phyloP scores from a whole-genome alignment of 352 stramenopile genomes.

The Pythium aphanidermatum region DNA sequence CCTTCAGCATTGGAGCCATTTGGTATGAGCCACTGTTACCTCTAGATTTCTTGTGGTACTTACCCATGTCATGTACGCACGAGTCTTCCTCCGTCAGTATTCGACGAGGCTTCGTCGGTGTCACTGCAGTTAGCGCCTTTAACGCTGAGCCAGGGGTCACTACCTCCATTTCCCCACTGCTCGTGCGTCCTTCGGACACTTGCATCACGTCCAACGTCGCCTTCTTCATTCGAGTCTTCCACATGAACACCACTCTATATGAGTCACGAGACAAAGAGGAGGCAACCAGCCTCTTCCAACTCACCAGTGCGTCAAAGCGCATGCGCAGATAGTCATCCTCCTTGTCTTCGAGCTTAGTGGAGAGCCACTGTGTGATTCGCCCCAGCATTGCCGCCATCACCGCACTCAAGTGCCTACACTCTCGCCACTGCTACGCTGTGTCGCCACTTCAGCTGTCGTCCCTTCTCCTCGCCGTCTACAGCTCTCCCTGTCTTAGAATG shows the following conservation, averaged over 20 bases:
- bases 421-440: background rate
- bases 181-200: constrained; percentile 21
- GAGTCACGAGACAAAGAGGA: background rate
- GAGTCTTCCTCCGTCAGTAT: constrained; percentile 47
- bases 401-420: too few relatives aligned
- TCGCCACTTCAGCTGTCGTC: too few relatives aligned
- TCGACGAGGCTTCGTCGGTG: constrained; percentile 5
- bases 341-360: constrained; percentile 48
- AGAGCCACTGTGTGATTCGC: constrained; percentile 61
- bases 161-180: constrained; percentile 13
- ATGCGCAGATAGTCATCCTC: constrained; percentile 42
- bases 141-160: background rate
- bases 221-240: constrained; percentile 61
- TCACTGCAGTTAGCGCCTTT: constrained; percentile 11
- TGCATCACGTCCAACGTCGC: constrained; percentile 48
- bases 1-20: constrained; percentile 14
- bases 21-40: background rate
- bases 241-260: constrained; percentile 1
- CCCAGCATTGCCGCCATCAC: constrained; percentile 42
- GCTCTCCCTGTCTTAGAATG: too few relatives aligned
- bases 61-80: constrained; percentile 59
- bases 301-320: constrained; percentile 58
- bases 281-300: constrained; percentile 5
- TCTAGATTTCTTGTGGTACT: too few relatives aligned
- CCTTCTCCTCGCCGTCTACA: too few relatives aligned